phyloP scores from a whole-genome alignment of 441 rosid species.

The Jatropha podagrica region DNA sequence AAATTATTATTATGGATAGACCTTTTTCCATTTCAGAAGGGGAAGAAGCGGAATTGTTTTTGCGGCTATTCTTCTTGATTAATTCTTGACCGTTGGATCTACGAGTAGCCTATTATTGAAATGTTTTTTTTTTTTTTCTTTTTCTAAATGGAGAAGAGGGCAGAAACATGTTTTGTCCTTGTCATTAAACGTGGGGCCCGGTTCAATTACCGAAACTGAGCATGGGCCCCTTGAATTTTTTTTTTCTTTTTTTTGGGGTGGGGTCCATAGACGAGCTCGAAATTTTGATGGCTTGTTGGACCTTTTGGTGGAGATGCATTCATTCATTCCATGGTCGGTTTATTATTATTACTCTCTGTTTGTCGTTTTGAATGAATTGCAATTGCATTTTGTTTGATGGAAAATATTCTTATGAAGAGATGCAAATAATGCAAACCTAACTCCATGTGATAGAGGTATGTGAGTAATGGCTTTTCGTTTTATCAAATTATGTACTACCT shows the following conservation, averaged over 20 bases:
- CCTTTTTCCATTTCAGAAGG: background rate
- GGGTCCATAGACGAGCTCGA: background rate
- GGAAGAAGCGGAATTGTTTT: background rate
- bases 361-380: slow-evolving; percentile 1
- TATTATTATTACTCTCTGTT: background rate
- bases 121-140: background rate
- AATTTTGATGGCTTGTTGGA: background rate
- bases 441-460: background rate
- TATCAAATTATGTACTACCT: no score
- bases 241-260: background rate
- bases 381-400: background rate
- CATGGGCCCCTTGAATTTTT: background rate
- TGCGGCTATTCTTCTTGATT: slow-evolving; percentile 3
- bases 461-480: background rate
- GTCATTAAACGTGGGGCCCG: background rate
- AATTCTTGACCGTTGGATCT: background rate
- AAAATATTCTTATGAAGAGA: background rate
- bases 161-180: slow-evolving; percentile 12
- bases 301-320: background rate
- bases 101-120: background rate
- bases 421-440: background rate
- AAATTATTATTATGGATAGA: background rate
- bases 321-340: background rate
- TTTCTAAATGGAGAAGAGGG: background rate
- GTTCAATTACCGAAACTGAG: background rate